Evolutionary conservation across 2,329 filamentous ascomycete species (phyloP).

Genomic region (Colletotrichum viniferum): DNA sequence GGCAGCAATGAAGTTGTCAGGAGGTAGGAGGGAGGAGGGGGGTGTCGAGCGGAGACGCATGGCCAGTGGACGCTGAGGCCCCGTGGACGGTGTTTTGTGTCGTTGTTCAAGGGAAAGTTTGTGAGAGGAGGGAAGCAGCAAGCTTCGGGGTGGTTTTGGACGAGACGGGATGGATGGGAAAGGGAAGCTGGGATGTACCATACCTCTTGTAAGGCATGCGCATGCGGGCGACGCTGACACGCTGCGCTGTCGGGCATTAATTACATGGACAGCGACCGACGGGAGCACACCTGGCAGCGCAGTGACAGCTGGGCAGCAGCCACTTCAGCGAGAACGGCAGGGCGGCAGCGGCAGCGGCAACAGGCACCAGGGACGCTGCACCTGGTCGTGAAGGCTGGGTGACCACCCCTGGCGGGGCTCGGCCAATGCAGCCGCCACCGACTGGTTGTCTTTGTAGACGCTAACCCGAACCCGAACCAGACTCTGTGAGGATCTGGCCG

Average conservation of each 20-base stretch:
- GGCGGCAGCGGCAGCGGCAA: slow-evolving; percentile 1
- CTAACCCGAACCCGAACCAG: background rate
- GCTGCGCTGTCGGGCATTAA: background rate
- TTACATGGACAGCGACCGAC: background rate
- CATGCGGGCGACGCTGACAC: background rate
- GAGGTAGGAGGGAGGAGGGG: background rate
- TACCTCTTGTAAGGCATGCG: background rate
- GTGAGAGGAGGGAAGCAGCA: background rate
- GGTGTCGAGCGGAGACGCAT: slow-evolving; percentile 14
- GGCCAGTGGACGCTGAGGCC: slow-evolving; percentile 14
- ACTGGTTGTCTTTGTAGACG: background rate
- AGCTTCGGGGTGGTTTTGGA: slow-evolving; percentile 12
- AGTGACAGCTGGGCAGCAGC: background rate
- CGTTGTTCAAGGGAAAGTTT: slow-evolving; percentile 7
- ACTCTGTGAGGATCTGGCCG: background rate
- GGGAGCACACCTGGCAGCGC: background rate
- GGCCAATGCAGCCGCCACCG: background rate
- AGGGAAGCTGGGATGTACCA: background rate
- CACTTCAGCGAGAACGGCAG: background rate
- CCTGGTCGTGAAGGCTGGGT: background rate
- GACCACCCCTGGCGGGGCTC: background rate
- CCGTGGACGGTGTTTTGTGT: slow-evolving; percentile 16
- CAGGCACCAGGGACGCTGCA: slow-evolving; percentile 6
- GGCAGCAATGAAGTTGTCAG: background rate
- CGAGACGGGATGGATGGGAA: background rate